Base-by-base conservation (phyloP, 2,329 filamentous ascomycete species). In the Nannizziopsis barbatae region DNA sequence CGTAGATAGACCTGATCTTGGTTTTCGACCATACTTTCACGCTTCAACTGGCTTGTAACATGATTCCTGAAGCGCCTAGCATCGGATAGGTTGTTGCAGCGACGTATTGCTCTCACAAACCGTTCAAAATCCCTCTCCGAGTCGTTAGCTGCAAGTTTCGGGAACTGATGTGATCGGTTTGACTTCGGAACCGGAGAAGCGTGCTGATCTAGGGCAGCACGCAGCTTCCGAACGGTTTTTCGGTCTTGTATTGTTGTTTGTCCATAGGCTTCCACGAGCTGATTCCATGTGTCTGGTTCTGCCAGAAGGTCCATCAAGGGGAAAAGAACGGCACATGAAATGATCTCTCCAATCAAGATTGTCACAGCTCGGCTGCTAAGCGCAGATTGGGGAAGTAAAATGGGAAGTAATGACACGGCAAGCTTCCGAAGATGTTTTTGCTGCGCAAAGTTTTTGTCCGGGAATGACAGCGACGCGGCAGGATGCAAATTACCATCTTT, bases 221-320 rank as follows among this genome's bases (percentile, higher is more conserved):
- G 81, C 47, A 98, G 76, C 64, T 88, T 94, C 49, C 86, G 82
- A 35, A 98, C 90, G 0, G 89, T 95, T 54, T 94, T 96, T 33
- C 93, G 80, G 63, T 98, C 93, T 65, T 96, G 92, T 37, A 98
- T 74, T 71, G 94, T 83, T 20, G 84, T 83, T 43, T 86, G 81
- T 14, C 88, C 81, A 65, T 84, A 87, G 49, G 83, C 89, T 65
- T 96, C 90, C 75, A 96, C 87, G 51, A 95, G 67, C 64, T 95
- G 89, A 60, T 98, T 96, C 90, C 90, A 98, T 7, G 84, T 94
- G 68, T 98, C 93, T 1, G 93, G 89, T 57, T 98, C 90, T 4
- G 86, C 79, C 14, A 98, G 71, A 53, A 88, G 72, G 58, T 83
- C 80, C 61, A 95, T 75, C 17, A 93, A 71, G 0, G 92, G 92